These are phyloP conservation scores for Xanthoparmelia taractica DNA, from an alignment of 495 filamentous ascomycete species.

Conservation along the genomic window DNA sequence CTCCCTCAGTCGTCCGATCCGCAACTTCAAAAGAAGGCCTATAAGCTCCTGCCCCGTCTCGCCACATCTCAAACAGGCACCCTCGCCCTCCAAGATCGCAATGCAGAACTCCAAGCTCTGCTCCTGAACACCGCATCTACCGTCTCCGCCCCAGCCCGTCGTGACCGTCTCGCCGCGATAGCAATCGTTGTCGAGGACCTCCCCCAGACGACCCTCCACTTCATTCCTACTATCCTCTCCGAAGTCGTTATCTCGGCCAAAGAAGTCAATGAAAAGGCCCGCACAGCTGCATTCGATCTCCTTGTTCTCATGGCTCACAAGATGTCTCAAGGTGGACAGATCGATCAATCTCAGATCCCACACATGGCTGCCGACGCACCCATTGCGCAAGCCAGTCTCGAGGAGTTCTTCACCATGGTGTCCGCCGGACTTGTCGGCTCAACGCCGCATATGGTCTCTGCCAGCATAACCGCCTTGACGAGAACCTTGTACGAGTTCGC, in stretches of 20 bases:
- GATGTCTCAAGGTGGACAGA: conserved; percentile 63
- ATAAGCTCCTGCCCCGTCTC: conserved; percentile 89
- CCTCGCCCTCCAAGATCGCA: conserved; percentile 62
- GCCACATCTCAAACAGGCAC: conserved; percentile 68
- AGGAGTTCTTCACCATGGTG: conserved; percentile 98
- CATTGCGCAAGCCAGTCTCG: conserved; percentile 65
- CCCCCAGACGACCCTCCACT: conserved; percentile 69
- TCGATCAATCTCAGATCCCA: conserved; percentile 75
- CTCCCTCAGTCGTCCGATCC: conserved; percentile 66
- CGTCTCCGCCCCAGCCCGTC: conserved; percentile 71
- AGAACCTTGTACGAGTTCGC: conserved; percentile 87
- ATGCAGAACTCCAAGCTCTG: conserved; percentile 65
- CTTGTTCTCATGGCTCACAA: conserved; percentile 80
- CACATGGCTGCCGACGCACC: conserved; percentile 76
- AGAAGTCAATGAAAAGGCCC: conserved; percentile 90
- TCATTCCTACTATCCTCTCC: conserved; percentile 82
- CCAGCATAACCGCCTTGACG: conserved; percentile 84
- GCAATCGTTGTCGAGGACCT: conserved; percentile 68
- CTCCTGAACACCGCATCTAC: conserved; percentile 71
- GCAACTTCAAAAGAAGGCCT: conserved; percentile 98
- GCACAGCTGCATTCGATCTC: conserved; percentile 81
- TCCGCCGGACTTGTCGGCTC: conserved; percentile 86
- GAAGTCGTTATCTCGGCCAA: conserved; percentile 94
- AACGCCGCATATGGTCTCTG: conserved; percentile 91
- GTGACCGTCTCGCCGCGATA: conserved; percentile 78